A percentile compares a stretch with the other conserved stretches of the same genome.
These are phyloP conservation scores for Avicennia marina DNA, from an alignment of 257 asterid species.

Conservation along the genomic window DNA sequence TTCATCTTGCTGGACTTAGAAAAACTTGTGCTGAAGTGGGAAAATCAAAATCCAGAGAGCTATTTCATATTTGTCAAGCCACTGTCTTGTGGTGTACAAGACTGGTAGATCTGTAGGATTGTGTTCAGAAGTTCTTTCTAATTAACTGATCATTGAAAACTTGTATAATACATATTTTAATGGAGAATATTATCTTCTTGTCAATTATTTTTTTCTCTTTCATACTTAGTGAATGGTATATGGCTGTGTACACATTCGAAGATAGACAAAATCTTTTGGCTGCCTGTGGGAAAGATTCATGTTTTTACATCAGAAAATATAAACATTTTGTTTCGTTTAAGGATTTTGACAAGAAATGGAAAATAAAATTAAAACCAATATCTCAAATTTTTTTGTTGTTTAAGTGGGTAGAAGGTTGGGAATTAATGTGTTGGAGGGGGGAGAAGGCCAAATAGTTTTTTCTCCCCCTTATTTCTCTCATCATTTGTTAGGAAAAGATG, in stretches of 20 bases:
- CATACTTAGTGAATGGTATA: too few species aligned
- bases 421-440: too few species aligned
- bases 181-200: neutral
- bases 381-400: too few species aligned
- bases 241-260: neutral
- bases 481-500: too few species aligned
- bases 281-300: neutral
- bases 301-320: neutral
- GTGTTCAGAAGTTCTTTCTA: too few species aligned
- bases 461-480: too few species aligned
- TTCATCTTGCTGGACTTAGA: neutral
- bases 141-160: neutral
- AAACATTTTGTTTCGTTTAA: neutral
- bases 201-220: conserved; percentile 1
- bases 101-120: neutral
- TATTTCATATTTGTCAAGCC: too few species aligned
- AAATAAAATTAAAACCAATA: too few species aligned
- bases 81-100: neutral
- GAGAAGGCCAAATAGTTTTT: too few species aligned
- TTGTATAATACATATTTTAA: neutral
- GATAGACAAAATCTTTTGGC: neutral
- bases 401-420: too few species aligned
- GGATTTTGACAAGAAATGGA: too few species aligned
- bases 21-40: neutral
- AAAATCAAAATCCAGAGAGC: neutral